Base-by-base conservation (phyloP, 1,139 yeast species). In the Zygosaccharomyces sapae region DNA sequence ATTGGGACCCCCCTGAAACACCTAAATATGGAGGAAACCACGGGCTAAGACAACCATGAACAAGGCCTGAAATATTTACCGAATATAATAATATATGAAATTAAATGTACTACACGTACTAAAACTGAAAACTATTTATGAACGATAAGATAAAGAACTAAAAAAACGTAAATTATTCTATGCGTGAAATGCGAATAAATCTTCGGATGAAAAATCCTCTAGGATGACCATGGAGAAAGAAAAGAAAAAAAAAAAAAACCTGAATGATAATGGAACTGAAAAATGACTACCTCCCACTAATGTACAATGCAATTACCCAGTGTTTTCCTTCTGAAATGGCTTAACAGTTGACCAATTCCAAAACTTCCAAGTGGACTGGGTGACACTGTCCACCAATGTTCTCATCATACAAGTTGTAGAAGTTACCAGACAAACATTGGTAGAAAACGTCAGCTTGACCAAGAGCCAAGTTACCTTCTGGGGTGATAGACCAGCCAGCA, bases 331-430 rank as follows among this genome's bases (percentile, higher is more conserved):
- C 49, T 25, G 29, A 18, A 24, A 24, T 12, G 25, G 41, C 5
- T 68, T 76, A 83, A 74, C 90, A 84, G 44, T 68, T 57, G 56
- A 82, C 75, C 61, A 84, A 76, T 63, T 81, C 81, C 62, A 84
- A 81, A 63, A 83, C 71, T 55, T 74, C 75, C 63, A 85, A 76
- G 68, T 82, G 71, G 56, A 85, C 87, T 45, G 81, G 73, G 50
- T 70, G 57, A 76, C 95, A 85, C 69, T 83, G 89, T 43, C 65
- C 72, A 58, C 86, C 90, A 54, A 82, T 71, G 55, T 75, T 69
- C 70, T 81, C 74, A 65, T 84, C 88, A 72, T 85, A 85, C 70
- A 86, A 76, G 80, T 86, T 86, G 86, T 82, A 84, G 81, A 85
- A 85, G 64, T 74, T 74, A 61, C 95, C 94, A 39, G 90, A 83